Evolutionary conservation across 768 basidiomycete genomes (phyloP).

Genomic region (Lactarius vividus): DNA sequence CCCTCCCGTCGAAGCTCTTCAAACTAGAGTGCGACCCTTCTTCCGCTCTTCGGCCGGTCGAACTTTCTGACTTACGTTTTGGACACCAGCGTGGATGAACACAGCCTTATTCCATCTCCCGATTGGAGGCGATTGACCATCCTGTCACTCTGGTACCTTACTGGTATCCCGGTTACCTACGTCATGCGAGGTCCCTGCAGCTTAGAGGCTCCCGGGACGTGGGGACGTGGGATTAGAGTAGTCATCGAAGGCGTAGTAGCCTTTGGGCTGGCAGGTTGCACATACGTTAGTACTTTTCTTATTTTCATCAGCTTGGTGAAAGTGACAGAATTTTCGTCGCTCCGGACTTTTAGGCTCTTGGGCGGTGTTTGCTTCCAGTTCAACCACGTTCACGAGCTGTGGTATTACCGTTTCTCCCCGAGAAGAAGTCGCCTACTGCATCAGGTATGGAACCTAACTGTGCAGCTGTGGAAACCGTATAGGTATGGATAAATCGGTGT

Average conservation of each 20-base stretch:
- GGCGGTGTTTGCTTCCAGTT: constrained; percentile 8
- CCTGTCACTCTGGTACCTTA: constrained; percentile 16
- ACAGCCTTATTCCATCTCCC: neutral
- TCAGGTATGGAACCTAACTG: neutral
- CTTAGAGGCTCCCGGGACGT: constrained; percentile 11
- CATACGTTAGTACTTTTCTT: constrained; percentile 5
- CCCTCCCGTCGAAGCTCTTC: constrained; percentile 19
- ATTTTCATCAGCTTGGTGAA: neutral
- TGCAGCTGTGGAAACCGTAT: constrained; percentile 1
- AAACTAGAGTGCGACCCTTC: constrained; percentile 2
- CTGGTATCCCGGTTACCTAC: constrained; percentile 5
- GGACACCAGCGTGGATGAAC: neutral
- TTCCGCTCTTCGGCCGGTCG: neutral
- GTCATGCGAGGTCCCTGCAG: neutral
- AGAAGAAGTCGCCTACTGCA: constrained; percentile 1
- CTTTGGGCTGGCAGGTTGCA: constrained; percentile 11
- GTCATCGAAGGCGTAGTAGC: constrained; percentile 20
- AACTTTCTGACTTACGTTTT: neutral
- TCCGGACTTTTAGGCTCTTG: constrained; percentile 8
- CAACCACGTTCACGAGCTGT: neutral
- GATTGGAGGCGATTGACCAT: constrained; percentile 13
- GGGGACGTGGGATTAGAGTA: constrained; percentile 13
- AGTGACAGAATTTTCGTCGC: neutral
- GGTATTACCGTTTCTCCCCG: neutral
- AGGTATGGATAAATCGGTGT: neutral